phyloP scores from a whole-genome alignment of 2,329 filamentous ascomycete genomes.

The Macrophomina tecta region DNA sequence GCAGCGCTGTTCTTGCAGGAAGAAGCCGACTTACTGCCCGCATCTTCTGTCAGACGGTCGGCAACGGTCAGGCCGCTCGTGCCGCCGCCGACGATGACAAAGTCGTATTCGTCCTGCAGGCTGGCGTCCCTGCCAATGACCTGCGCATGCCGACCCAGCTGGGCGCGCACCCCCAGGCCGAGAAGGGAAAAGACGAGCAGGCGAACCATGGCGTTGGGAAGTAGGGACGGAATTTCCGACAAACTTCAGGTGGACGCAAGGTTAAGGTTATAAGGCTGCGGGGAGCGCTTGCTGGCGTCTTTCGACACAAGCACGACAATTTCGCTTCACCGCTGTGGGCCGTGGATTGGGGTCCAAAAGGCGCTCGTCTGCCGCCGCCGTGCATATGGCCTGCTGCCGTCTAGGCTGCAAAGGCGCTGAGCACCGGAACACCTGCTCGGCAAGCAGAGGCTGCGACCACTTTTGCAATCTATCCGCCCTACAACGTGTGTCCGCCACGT shows the following conservation, averaged over 20 bases:
- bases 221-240: not conserved
- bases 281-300: not conserved
- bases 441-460: not conserved
- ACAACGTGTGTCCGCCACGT: not conserved
- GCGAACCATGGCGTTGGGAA: not conserved
- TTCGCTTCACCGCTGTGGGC: not conserved
- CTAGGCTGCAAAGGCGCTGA: not conserved
- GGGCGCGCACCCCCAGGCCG: not conserved
- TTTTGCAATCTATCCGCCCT: not conserved
- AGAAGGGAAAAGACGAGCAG: not conserved
- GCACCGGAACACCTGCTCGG: not conserved
- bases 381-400: not conserved
- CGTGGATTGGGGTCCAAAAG: not conserved
- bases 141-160: not conserved
- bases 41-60: constrained; percentile 24
- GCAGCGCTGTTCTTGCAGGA: not conserved
- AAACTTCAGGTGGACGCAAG: not conserved
- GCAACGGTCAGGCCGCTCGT: constrained; percentile 26
- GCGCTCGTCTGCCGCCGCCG: not conserved
- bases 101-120: constrained; percentile 18
- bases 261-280: constrained; percentile 6
- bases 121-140: not conserved
- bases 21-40: constrained; percentile 28
- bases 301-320: not conserved
- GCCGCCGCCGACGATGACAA: constrained; percentile 26